Conservation (phyloP, 2,329 filamentous ascomycete species). For the Stachybotrys chlorohalonatus region DNA sequence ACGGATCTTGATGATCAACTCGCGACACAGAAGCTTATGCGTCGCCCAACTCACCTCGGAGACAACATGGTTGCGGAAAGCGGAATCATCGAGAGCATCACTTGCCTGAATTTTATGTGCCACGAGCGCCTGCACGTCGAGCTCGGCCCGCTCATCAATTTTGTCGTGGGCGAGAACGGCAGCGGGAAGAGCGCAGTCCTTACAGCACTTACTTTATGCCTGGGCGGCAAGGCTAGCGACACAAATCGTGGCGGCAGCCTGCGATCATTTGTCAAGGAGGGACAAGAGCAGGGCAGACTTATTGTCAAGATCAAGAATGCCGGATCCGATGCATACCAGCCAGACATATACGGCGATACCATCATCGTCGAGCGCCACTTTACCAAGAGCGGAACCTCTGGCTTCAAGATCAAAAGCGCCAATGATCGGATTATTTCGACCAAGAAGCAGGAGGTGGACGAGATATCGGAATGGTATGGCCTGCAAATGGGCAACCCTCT, state of each 20-base stretch:
- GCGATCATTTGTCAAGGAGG: constrained; percentile 86
- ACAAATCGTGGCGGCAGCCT: constrained; percentile 88
- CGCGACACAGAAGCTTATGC: constrained; percentile 55
- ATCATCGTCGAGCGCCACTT: constrained; percentile 93
- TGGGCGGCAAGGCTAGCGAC: constrained; percentile 88
- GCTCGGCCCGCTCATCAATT: constrained; percentile 93
- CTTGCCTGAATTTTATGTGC: constrained; percentile 94
- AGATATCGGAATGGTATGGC: constrained; percentile 87
- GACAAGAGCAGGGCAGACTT: constrained; percentile 65
- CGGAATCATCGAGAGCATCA: constrained; percentile 81
- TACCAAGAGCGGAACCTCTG: constrained; percentile 60
- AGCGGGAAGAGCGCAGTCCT: constrained; percentile 95
- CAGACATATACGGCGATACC: constrained; percentile 69
- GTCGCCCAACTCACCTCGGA: constrained; percentile 37
- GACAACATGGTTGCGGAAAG: constrained; percentile 71
- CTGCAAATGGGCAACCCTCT: constrained; percentile 95
- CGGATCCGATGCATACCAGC: constrained; percentile 75
- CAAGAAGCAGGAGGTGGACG: constrained; percentile 80
- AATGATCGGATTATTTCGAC: constrained; percentile 64
- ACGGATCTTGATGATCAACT: constrained; percentile 50
- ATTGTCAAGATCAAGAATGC: constrained; percentile 86
- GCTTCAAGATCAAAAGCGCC: constrained; percentile 78
- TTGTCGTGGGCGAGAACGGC: constrained; percentile 94
- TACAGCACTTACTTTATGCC: constrained; percentile 83
- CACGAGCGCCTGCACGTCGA: constrained; percentile 73